Evolutionary conservation across 2,329 filamentous ascomycete species (phyloP), one percentile per base, ranked within the genome.

Genomic region (Curvularia verruculosa): DNA sequence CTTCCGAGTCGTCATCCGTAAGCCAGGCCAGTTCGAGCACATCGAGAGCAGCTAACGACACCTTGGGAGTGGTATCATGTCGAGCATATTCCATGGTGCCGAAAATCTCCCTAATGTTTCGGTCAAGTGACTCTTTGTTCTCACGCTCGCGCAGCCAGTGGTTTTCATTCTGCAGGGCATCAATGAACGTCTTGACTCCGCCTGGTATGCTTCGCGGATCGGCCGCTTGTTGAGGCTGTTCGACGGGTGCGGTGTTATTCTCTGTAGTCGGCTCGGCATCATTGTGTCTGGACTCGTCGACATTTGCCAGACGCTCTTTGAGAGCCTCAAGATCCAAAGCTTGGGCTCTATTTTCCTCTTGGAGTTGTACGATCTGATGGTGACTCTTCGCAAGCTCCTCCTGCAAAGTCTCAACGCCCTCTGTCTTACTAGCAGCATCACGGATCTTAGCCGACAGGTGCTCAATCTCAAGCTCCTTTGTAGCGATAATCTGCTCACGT

Each of bases 401-500:
- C 29, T 70, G 56, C 2, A 73, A 43, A n/a, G 59, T 58, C 31
- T 67, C 61, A 2, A 68, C 43, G 6, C 64, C 65, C 37, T 65
- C 63, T 18, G 63, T 64, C 56, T 71, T 74, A 34, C 60, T 60
- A 10, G 64, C 47, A 23, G 67, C 68, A 50, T 75, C 71, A 12
- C 66, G 63, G 45, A 68, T 66, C 59, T 72, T 71, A 28, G 91
- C 90, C 75, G 96, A 91, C 36, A 98, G 86, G 39, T 95, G 91
- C 77, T 97, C 94, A 65, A 97, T 96, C 76, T 95, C 93, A 65
- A 97, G 65, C 21, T 73, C 67, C 48, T 74, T 74, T 1, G 72
- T 75, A 26, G 74, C 89, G n/a, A 89, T 85, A 23, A 91, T 85
- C 56, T 96, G 94, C 75, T 96, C 92, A 50, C 96, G 85, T 34